Base-by-base conservation (phyloP, 805 yeast species). In the Pichia occidentalis region DNA sequence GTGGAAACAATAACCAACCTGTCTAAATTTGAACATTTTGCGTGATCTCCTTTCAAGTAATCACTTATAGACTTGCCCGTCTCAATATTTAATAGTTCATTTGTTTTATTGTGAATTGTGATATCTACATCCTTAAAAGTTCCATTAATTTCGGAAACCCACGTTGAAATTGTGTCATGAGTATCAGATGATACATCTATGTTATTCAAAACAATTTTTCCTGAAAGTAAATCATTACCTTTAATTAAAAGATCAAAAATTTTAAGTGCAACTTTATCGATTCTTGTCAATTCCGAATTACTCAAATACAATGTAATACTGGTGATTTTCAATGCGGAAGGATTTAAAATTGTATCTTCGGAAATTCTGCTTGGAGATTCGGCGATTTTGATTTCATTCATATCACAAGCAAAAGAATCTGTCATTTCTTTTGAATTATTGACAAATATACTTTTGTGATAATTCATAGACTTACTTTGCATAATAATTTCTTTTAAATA, bases 251-350 rank as follows among this genome's bases (percentile, higher is more conserved):
- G 32, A 14, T 45, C 38, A 37, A 57, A 54, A 4, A 54, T 23
- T 24, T 47, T 52, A 29, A 57, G 32, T 3, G 57, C 55, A 13
- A 53, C 36, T 11, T 49, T 19, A 37, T 54, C 59, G 14, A 42
- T 36, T 9, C 40, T 35, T 1, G 45, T 46, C 8, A 48, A 24
- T 17, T 43, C 44, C 4, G 33, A n/a, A 28, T 45, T 46, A 16
- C 39, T 48, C 10, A 54, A 22, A 24, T 53, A 34, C 21, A 57
- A 41, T 2, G 51, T 53, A 11, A 57, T 32, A 1, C 49, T 39
- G 4, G 53, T 45, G 18, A 56, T 49, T 25, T 50, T 47, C 28
- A 56, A 51, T 0, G 57, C 49, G n/a, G 47, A 47, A 6, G 60
- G 59, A 37, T 51, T 50, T 14, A 56, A 34, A 21, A 53, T 46